Base-by-base conservation (phyloP, 1,139 yeast genomes). In the Suhomyces coccinellae region DNA sequence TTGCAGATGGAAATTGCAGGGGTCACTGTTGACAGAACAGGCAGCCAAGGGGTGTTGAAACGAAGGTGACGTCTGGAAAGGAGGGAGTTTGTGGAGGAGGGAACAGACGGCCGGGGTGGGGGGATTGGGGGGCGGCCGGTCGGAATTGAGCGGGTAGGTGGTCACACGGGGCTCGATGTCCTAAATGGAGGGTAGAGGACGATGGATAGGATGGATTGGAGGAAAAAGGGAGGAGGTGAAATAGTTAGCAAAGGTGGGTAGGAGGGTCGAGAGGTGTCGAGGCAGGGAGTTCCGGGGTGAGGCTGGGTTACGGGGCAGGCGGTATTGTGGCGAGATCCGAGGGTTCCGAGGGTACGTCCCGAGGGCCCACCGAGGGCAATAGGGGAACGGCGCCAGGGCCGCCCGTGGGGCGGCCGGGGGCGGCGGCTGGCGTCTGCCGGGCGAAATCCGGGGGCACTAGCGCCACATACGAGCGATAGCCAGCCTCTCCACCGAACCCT, bases 281-380 rank as follows among this genome's bases (percentile, higher is more conserved):
- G 29, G 29, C 38, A 33, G 42, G 35, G 42, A 37, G 38, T 22
- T 22, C 38, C 31, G 33, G 33, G 36, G 27, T 33, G 22, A 6
- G 35, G 24, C 29, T 10, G n/a, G 28, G 28, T 8, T 11, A 5
- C 12, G 28, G 28, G 28, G 28, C 3, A 4, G 10, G 28, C 8
- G 28, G 5, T 26, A 10, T 4, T 8, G 12, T 3, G 29, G 29
- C n/a, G 29, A 26, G 29, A 34, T 15, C 36, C 36, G 36, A 29
- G 29, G 27, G 36, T 16, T 34, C 36, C 36, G 36, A 34, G 26
- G 26, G 13, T 17, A 26, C 13, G 26, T 6, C 2, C 24, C 24
- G 24, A 20, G 24, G 6, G 24, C 24, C 9, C 9, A 9, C 6
- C 20, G 20, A 17, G 20, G 20, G 20, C 22, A 17, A 17, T 16